Conservation (phyloP, 2,329 filamentous ascomycete species). For the Xylariaceae sp. region DNA sequence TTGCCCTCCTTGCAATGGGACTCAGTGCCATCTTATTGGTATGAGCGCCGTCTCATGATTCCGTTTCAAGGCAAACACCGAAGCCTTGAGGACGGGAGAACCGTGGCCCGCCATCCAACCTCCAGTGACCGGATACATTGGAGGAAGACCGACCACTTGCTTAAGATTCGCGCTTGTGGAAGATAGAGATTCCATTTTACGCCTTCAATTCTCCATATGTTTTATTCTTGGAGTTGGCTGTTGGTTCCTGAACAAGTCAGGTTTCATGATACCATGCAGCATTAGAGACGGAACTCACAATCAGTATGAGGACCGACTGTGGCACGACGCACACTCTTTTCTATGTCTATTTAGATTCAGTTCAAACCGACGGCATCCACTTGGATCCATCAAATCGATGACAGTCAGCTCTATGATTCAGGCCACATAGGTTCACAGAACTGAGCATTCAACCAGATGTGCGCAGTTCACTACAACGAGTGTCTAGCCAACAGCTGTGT, state of each 20-base stretch:
- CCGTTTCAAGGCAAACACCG: not conserved
- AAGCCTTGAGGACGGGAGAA: not conserved
- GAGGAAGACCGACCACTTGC: not conserved
- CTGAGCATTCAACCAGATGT: not conserved
- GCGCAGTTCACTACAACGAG: not conserved
- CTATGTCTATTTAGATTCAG: constrained; percentile 19
- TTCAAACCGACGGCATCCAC: constrained; percentile 15
- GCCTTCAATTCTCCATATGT: constrained; percentile 12
- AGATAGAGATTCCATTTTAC: not conserved
- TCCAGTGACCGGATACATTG: not conserved
- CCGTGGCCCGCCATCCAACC: not conserved
- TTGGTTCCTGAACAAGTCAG: constrained; percentile 12
- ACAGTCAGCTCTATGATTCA: constrained; percentile 21
- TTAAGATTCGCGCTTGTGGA: not conserved
- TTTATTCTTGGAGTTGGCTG: constrained; percentile 20
- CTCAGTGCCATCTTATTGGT: constrained; percentile 27
- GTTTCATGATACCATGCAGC: constrained; percentile 15
- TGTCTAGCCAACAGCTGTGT: not conserved
- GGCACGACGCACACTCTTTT: constrained; percentile 20
- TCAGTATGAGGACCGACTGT: constrained; percentile 3
- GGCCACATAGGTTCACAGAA: not conserved
- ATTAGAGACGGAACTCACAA: constrained; percentile 9
- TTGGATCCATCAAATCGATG: constrained; percentile 21
- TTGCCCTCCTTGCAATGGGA: constrained; percentile 27
- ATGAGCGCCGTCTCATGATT: constrained; percentile 12